Percentiles rank a stretch among this genome's conserved stretches.
These are phyloP conservation scores for Trichoderma asperellum DNA, from an alignment of 2,329 filamentous ascomycete species.

Conservation along the genomic window DNA sequence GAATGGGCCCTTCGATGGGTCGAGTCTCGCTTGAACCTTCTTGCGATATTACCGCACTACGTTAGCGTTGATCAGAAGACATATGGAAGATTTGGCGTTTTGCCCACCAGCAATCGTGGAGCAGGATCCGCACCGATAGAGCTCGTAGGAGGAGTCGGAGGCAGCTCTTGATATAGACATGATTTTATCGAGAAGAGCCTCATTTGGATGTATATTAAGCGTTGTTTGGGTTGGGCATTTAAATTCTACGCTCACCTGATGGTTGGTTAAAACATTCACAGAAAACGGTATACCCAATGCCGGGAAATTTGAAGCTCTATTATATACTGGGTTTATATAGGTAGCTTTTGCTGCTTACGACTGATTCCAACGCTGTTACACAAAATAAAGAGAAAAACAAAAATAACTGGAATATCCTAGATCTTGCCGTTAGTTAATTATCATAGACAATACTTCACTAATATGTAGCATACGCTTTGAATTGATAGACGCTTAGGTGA, in stretches of 20 bases:
- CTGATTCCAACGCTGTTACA: not conserved
- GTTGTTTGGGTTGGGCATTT: not conserved
- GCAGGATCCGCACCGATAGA: slow-evolving; percentile 57
- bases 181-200: not conserved
- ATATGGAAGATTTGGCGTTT: slow-evolving; percentile 86
- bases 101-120: slow-evolving; percentile 62
- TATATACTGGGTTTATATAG: not conserved
- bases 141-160: slow-evolving; percentile 56
- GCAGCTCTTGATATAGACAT: slow-evolving; percentile 33
- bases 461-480: not conserved
- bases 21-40: slow-evolving; percentile 83
- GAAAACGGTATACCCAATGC: not conserved
- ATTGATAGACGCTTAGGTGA: not conserved
- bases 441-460: not conserved
- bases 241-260: not conserved
- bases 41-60: slow-evolving; percentile 85
- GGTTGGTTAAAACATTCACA: not conserved
- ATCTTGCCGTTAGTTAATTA: not conserved
- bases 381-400: not conserved
- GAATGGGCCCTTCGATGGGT: slow-evolving; percentile 87
- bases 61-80: slow-evolving; percentile 96
- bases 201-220: slow-evolving; percentile 12
- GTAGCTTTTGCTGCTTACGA: not conserved
- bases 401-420: not conserved
- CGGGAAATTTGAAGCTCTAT: not conserved